These are phyloP conservation scores for Dichomitus squalens DNA, from an alignment of 1,284 basidiomycete genomes.

Conservation along the genomic window DNA sequence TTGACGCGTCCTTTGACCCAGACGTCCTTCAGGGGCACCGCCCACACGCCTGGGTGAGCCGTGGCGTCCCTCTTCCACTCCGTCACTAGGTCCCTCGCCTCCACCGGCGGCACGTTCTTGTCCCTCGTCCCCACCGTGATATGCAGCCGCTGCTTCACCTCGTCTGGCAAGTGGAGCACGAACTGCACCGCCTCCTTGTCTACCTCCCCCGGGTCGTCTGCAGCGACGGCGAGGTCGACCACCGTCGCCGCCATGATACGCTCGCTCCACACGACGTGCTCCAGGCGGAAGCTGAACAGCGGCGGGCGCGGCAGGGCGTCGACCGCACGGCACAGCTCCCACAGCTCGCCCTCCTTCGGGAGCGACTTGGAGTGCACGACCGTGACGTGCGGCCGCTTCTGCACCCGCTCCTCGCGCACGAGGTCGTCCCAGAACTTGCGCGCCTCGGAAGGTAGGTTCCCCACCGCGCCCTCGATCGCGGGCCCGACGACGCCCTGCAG, in stretches of 20 bases:
- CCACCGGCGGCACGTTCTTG: constrained; percentile 62
- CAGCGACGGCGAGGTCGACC: constrained; percentile 49
- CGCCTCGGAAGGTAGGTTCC: constrained; percentile 32
- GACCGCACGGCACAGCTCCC: constrained; percentile 66
- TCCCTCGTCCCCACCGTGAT: constrained; percentile 85
- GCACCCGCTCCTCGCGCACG: constrained; percentile 51
- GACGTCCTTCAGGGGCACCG: constrained; percentile 38
- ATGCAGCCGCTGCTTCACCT: constrained; percentile 63
- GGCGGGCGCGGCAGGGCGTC: constrained; percentile 47
- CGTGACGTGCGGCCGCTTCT: constrained; percentile 81
- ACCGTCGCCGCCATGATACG: constrained; percentile 81
- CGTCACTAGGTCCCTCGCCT: constrained; percentile 69
- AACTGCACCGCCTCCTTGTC: constrained; percentile 50
- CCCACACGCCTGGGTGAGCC: constrained; percentile 35
- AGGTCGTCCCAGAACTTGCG: constrained; percentile 55
- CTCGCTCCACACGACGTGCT: constrained; percentile 75
- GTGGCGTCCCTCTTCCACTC: constrained; percentile 46
- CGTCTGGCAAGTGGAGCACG: constrained; percentile 48
- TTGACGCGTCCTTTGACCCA: constrained; percentile 44
- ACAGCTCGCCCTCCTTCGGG: constrained; percentile 51
- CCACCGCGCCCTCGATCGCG: constrained; percentile 42
- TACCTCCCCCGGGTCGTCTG: constrained; percentile 34
- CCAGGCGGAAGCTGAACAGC: constrained; percentile 64
- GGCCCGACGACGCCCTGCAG: constrained; percentile 49
- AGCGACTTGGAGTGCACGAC: constrained; percentile 75